phyloP scores from a whole-genome alignment of 2,329 filamentous ascomycete genomes.

The Diplodia corticola region DNA sequence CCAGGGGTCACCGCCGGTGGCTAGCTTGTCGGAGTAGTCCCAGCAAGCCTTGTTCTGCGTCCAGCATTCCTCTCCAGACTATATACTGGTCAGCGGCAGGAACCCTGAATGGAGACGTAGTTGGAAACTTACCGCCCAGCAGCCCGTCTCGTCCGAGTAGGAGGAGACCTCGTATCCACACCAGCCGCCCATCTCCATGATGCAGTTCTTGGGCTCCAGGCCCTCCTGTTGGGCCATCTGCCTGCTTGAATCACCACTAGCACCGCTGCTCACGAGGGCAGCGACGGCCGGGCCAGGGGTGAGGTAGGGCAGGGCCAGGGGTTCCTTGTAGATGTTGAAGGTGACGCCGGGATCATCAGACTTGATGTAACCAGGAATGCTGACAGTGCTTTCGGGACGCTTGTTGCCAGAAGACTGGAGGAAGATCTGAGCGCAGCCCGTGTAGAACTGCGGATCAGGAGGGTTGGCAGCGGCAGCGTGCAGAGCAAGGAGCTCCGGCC shows the following conservation, averaged over 20 bases:
- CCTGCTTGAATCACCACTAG: constrained; percentile 23
- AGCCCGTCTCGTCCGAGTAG: constrained; percentile 58
- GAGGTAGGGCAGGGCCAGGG: constrained; percentile 56
- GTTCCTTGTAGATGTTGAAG: constrained; percentile 64
- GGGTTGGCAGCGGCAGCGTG: constrained; percentile 61
- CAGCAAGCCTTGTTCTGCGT: constrained; percentile 45
- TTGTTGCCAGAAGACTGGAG: constrained; percentile 54
- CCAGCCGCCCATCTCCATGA: constrained; percentile 72
- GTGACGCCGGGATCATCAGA: constrained; percentile 56
- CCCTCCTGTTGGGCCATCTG: constrained; percentile 48
- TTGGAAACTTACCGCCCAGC: constrained; percentile 53
- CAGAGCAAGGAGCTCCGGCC: constrained; percentile 69
- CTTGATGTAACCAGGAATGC: constrained; percentile 67
- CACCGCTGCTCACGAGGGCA: constrained; percentile 41
- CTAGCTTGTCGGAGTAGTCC: constrained; percentile 56
- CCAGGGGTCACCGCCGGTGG: constrained; percentile 56
- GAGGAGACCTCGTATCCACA: constrained; percentile 61
- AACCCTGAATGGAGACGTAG: neutral
- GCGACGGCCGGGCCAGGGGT: constrained; percentile 61
- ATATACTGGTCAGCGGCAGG: neutral
- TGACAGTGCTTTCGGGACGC: constrained; percentile 55
- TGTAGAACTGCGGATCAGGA: constrained; percentile 67
- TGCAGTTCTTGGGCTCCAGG: constrained; percentile 56
- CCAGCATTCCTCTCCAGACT: constrained; percentile 31
- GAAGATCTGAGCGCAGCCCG: constrained; percentile 71